These are phyloP conservation scores for Microcyclospora tardicrescens DNA, from an alignment of 2,329 filamentous ascomycete species.

Conservation along the genomic window DNA sequence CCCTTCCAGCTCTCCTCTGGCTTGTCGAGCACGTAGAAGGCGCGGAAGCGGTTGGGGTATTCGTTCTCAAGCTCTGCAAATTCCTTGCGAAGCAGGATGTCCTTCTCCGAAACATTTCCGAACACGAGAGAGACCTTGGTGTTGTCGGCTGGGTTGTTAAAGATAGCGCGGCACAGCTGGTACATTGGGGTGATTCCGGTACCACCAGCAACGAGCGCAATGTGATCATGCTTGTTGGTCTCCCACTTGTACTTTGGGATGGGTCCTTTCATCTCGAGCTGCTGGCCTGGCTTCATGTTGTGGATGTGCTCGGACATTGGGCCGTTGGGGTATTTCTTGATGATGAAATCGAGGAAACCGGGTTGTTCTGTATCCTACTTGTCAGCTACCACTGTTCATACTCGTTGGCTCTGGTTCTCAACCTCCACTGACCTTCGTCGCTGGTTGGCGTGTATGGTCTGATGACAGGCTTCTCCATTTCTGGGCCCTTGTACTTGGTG, in stretches of 20 bases:
- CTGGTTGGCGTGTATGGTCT: slow-evolving; percentile 87
- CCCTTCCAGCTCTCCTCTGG: slow-evolving; percentile 65
- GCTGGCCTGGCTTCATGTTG: slow-evolving; percentile 66
- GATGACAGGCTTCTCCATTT: slow-evolving; percentile 72
- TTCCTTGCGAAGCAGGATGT: slow-evolving; percentile 83
- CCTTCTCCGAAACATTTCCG: slow-evolving; percentile 77
- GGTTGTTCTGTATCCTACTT: slow-evolving; percentile 44
- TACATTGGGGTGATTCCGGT: slow-evolving; percentile 98
- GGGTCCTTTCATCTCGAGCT: slow-evolving; percentile 85
- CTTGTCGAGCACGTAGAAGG: slow-evolving; percentile 87
- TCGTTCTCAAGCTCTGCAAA: slow-evolving; percentile 81
- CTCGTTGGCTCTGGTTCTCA: neutral
- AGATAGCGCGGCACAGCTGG: slow-evolving; percentile 81
- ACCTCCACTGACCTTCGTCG: slow-evolving; percentile 55
- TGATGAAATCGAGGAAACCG: slow-evolving; percentile 75
- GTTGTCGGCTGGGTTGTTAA: slow-evolving; percentile 92
- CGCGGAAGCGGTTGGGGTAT: slow-evolving; percentile 87
- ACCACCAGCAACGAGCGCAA: slow-evolving; percentile 79
- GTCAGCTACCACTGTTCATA: neutral
- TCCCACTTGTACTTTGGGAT: slow-evolving; percentile 87
- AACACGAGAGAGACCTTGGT: slow-evolving; percentile 95
- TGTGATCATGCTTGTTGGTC: slow-evolving; percentile 83
- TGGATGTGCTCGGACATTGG: slow-evolving; percentile 88
- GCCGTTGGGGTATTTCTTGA: slow-evolving; percentile 84
- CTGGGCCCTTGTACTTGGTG: slow-evolving; percentile 80